Evolutionary conservation across 2,329 filamentous ascomycete species (phyloP).

Genomic region (Colletotrichum plurivorum): DNA sequence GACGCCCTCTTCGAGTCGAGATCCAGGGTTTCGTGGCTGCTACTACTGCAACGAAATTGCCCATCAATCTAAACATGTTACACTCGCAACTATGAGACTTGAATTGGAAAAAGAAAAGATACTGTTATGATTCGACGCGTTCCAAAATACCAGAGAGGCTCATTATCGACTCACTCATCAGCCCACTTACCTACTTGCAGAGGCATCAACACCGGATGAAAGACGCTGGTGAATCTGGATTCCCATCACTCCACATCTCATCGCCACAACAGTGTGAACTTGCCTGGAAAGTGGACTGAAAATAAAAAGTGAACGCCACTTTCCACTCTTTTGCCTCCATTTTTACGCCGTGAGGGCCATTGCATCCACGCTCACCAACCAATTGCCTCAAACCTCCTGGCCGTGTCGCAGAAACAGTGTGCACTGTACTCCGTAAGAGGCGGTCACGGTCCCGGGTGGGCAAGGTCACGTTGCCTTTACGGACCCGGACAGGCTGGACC

Average conservation of each 20-base stretch:
- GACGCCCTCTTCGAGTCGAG: too few relatives aligned
- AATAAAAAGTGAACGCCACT: not conserved
- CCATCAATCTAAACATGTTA: too few relatives aligned
- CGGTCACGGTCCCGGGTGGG: not conserved
- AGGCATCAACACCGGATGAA: not conserved
- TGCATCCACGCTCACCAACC: not conserved
- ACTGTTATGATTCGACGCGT: not conserved
- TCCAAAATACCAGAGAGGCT: not conserved
- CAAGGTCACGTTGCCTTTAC: constrained; percentile 17
- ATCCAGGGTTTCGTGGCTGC: too few relatives aligned
- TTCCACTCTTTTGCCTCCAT: not conserved
- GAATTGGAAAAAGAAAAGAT: not conserved
- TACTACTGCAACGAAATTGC: too few relatives aligned
- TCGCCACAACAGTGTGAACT: too few relatives aligned
- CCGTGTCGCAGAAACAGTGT: too few relatives aligned
- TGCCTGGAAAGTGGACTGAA: not conserved
- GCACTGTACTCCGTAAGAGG: too few relatives aligned
- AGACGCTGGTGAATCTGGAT: not conserved
- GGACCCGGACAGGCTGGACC: not conserved
- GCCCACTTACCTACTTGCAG: not conserved
- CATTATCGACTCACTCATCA: not conserved
- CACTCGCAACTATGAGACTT: too few relatives aligned
- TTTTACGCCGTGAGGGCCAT: not conserved
- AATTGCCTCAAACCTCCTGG: too few relatives aligned
- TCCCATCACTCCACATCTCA: not conserved